Evolutionary conservation across 2,329 filamentous ascomycete species (phyloP), one percentile per base, ranked within the genome.

Genomic region (Leptodontidium sp.): DNA sequence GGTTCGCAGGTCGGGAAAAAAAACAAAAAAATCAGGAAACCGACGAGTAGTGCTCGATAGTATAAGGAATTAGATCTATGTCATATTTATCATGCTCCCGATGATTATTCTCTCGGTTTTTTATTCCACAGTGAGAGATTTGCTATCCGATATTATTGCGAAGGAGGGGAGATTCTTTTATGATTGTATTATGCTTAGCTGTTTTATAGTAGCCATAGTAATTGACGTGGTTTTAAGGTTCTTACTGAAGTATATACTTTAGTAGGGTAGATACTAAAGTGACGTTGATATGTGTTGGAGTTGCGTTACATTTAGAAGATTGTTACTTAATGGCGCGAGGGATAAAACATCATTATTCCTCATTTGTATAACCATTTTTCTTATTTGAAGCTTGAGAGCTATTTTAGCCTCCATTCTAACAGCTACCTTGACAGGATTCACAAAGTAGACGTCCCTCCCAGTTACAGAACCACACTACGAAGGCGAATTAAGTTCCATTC

Each of bases 221-320:
- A 63, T 52, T 35, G 52, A 43, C 61, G 61, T 63, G 61, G 43
- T 35, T 29, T 63, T 43, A 50, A 63, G 29, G 61, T 63, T 52
- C 61, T 63, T 63, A 32, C 61, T 43, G 40, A 63, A 63, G 61
- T 63, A 63, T 24, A 63, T 63, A 50, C 61, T 63, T 63, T 40
- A 52, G 24, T 21, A 29, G 61, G 61, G 47, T 52, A 63, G 61
- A 63, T 63, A 63, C 47, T n/a, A n/a, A 50, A 32, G 17, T 35
- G 43, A 50, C 24, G 32, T 55, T 21, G 24, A 29, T 15, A 21
- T 55, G 32, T 26, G 9, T 55, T 55, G 32, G 52, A 55, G 14
- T 55, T 11, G 52, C 52, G n/a, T 55, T 29, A 32, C 24, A 55
- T 21, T 55, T 55, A 55, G 32, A 32, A 55, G 32, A 11, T 45